phyloP scores from a whole-genome alignment of 257 asterid genomes.

The Solanum pinnatisectum region DNA sequence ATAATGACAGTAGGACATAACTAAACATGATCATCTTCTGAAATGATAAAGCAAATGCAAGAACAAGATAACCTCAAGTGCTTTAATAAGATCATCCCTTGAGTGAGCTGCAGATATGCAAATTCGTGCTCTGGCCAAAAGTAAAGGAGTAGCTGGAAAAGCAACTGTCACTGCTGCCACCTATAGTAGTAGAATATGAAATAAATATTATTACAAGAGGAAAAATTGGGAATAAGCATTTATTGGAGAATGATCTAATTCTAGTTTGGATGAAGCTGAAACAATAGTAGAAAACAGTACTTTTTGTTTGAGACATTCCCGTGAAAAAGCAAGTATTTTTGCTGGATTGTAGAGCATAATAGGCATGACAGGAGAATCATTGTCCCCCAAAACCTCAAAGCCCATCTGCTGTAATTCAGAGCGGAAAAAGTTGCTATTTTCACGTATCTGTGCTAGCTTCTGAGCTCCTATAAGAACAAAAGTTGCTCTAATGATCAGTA shows the following conservation, averaged over 20 bases:
- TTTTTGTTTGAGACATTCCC: slow-evolving; percentile 75
- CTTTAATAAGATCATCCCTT: slow-evolving; percentile 83
- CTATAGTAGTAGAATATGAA: slow-evolving; percentile 16
- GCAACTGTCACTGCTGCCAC: slow-evolving; percentile 96
- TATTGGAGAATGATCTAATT: background rate
- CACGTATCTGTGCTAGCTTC: slow-evolving; percentile 85
- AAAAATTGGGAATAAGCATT: background rate
- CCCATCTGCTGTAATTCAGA: slow-evolving; percentile 96
- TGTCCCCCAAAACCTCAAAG: slow-evolving; percentile 94
- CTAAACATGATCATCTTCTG: background rate
- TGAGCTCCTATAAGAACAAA: slow-evolving; percentile 58
- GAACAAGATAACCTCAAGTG: slow-evolving; percentile 56
- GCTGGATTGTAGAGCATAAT: slow-evolving; percentile 96
- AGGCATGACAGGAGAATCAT: slow-evolving; percentile 98
- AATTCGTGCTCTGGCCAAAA: slow-evolving; percentile 92
- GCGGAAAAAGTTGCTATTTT: slow-evolving; percentile 89
- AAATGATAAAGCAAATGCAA: background rate
- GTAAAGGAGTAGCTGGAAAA: slow-evolving; percentile 95
- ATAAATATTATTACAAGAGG: background rate
- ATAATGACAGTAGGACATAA: background rate
- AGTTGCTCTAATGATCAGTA: background rate
- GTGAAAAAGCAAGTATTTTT: slow-evolving; percentile 94
- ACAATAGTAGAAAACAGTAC: slow-evolving; percentile 23
- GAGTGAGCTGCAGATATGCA: slow-evolving; percentile 93
- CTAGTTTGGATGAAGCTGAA: background rate